Conservation (phyloP, 2,329 filamentous ascomycete species). For the Cladosporium phlei region DNA sequence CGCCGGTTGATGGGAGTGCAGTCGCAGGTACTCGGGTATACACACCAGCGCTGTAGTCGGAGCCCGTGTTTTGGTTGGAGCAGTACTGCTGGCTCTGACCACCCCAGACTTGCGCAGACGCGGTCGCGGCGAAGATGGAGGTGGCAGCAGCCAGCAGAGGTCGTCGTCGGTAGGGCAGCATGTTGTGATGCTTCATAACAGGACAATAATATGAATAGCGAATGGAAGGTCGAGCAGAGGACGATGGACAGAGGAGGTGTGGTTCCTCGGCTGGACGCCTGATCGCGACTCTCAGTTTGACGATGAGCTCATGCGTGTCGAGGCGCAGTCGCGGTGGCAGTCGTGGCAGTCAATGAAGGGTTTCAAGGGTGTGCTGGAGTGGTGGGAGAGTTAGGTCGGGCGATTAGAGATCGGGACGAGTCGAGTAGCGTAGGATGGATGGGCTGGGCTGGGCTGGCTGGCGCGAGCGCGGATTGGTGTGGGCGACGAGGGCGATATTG, state of each 20-base stretch:
- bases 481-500: not conserved
- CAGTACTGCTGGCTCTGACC: conserved; percentile 38
- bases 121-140: conserved; percentile 12
- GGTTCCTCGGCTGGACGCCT: not conserved
- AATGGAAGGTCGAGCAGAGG: not conserved
- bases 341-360: too few relatives aligned
- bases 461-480: too few relatives aligned
- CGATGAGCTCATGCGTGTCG: conserved; percentile 9
- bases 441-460: not conserved
- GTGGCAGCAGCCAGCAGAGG: conserved; percentile 10
- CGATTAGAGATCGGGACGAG: too few relatives aligned
- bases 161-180: conserved; percentile 24
- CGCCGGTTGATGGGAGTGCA: not conserved
- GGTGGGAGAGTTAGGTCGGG: too few relatives aligned
- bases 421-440: too few relatives aligned
- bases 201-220: conserved; percentile 7
- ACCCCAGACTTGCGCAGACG: conserved; percentile 13
- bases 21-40: not conserved
- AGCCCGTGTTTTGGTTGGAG: conserved; percentile 42
- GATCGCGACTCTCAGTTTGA: conserved; percentile 6
- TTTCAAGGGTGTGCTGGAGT: too few relatives aligned
- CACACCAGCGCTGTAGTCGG: conserved; percentile 34
- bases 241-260: conserved; percentile 6
- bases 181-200: conserved; percentile 21
- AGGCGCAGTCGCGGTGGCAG: not conserved